phyloP scores from a whole-genome alignment of 2,329 filamentous ascomycete species.

The Penicillium hesseltinei region DNA sequence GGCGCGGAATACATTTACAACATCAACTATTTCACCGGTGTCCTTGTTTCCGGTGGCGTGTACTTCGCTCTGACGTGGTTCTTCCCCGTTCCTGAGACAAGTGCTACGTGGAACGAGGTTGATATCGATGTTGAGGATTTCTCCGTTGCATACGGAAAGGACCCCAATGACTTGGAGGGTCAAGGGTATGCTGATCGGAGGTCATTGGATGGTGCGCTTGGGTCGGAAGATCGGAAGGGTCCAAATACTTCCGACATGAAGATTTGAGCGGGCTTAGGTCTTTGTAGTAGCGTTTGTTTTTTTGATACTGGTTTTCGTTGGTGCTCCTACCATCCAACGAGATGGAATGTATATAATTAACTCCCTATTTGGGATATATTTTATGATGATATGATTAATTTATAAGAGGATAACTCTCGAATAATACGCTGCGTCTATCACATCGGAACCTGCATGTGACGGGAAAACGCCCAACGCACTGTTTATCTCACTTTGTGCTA shows the following conservation, averaged over 20 bases:
- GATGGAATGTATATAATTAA: background rate
- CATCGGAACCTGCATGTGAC: too few species aligned
- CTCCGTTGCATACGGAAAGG: slow-evolving; percentile 34
- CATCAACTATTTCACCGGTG: slow-evolving; percentile 85
- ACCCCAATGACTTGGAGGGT: slow-evolving; percentile 29
- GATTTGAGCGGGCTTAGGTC: slow-evolving; percentile 6
- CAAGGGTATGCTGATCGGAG: slow-evolving; percentile 6
- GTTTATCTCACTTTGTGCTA: too few species aligned
- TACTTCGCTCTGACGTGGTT: slow-evolving; percentile 71
- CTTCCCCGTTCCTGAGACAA: slow-evolving; percentile 71
- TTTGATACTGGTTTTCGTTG: background rate
- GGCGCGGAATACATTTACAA: slow-evolving; percentile 86
- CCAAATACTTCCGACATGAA: slow-evolving; percentile 16
- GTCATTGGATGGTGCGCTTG: slow-evolving; percentile 11
- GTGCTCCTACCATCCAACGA: background rate
- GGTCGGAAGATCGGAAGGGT: slow-evolving; percentile 22
- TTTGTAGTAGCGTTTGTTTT: background rate
- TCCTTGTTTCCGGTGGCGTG: slow-evolving; percentile 63
- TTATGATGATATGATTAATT: slow-evolving; percentile 9
- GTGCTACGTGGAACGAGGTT: slow-evolving; percentile 74
- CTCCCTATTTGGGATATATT: background rate
- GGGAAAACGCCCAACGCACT: too few species aligned
- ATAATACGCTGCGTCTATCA: too few species aligned
- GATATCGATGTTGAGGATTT: slow-evolving; percentile 40
- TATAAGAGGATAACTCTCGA: too few species aligned